Evolutionary conservation across 2,329 filamentous ascomycete species (phyloP).

Genomic region (Pseudogymnoascus sp.): DNA sequence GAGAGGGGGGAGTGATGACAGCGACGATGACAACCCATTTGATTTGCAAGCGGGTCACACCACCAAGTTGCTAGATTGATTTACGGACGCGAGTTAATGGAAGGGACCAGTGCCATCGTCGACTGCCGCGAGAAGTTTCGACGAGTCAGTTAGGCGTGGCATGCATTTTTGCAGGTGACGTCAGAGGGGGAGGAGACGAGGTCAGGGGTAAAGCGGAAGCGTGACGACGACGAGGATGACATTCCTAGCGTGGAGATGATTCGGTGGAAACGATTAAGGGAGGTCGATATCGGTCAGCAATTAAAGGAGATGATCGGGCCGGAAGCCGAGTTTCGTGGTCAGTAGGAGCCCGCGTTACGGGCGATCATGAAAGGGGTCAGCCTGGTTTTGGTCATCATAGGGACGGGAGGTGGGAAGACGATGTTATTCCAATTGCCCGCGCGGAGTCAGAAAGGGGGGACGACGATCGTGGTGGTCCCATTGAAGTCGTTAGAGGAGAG

Average conservation of each 20-base stretch:
- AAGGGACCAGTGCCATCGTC: neutral
- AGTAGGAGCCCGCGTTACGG: too few relatives aligned
- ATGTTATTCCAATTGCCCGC: too few relatives aligned
- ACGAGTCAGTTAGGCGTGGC: neutral
- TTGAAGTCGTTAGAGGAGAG: too few relatives aligned
- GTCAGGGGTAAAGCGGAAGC: neutral
- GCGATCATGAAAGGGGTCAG: too few relatives aligned
- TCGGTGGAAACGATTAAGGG: neutral
- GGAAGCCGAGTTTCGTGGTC: neutral
- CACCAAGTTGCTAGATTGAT: neutral
- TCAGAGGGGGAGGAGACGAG: neutral
- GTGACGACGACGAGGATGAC: neutral
- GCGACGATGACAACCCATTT: neutral
- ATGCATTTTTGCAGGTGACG: neutral
- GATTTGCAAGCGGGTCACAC: neutral
- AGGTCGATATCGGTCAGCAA: neutral
- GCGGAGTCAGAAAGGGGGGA: too few relatives aligned
- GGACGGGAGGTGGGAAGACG: too few relatives aligned
- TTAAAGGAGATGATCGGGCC: neutral
- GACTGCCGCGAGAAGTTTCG: neutral
- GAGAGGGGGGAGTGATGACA: neutral
- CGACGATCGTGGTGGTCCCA: too few relatives aligned
- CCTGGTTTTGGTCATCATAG: too few relatives aligned
- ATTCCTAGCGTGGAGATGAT: neutral
- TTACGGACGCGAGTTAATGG: neutral